phyloP scores from a whole-genome alignment of 371 early-diverging fungal genomes.

The Apophysomyces trapeziformis region DNA sequence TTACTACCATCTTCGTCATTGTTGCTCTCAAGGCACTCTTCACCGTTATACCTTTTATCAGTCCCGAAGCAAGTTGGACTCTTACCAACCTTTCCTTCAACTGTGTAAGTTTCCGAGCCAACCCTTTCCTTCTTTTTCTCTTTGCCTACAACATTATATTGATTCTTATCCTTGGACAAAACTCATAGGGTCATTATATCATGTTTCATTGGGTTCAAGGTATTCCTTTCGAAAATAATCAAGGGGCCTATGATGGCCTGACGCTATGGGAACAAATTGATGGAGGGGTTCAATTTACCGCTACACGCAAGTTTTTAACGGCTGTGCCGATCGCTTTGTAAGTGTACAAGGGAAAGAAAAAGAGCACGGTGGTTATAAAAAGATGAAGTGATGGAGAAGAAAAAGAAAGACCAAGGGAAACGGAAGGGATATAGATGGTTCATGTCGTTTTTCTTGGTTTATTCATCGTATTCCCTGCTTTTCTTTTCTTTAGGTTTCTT shows the following conservation, averaged over 20 bases:
- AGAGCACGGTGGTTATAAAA: neutral
- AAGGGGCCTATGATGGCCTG: slow-evolving; percentile 93
- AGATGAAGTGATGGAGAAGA: neutral
- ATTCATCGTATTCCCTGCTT: neutral
- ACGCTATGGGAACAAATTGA: slow-evolving; percentile 99
- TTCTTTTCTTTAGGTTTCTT: slow-evolving; percentile 76
- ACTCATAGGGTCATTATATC: slow-evolving; percentile 82
- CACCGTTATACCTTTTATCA: slow-evolving; percentile 87
- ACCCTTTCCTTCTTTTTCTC: neutral
- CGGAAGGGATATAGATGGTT: neutral
- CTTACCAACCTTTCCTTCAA: slow-evolving; percentile 92
- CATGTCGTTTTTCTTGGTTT: neutral
- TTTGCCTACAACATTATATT: neutral
- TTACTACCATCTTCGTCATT: slow-evolving; percentile 82
- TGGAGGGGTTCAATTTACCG: slow-evolving; percentile 95
- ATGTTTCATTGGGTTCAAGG: slow-evolving; percentile 97
- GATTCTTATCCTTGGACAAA: too few species aligned
- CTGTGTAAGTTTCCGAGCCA: slow-evolving; percentile 59
- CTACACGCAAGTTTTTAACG: slow-evolving; percentile 94
- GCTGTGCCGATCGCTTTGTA: slow-evolving; percentile 93
- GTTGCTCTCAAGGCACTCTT: slow-evolving; percentile 82
- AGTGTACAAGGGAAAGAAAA: slow-evolving; percentile 29
- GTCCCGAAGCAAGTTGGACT: slow-evolving; percentile 94
- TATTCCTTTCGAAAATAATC: slow-evolving; percentile 92
- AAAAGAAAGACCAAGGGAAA: slow-evolving; percentile 7